Evolutionary conservation across 2,329 filamentous ascomycete species (phyloP).

Genomic region (Ophiostoma ips): DNA sequence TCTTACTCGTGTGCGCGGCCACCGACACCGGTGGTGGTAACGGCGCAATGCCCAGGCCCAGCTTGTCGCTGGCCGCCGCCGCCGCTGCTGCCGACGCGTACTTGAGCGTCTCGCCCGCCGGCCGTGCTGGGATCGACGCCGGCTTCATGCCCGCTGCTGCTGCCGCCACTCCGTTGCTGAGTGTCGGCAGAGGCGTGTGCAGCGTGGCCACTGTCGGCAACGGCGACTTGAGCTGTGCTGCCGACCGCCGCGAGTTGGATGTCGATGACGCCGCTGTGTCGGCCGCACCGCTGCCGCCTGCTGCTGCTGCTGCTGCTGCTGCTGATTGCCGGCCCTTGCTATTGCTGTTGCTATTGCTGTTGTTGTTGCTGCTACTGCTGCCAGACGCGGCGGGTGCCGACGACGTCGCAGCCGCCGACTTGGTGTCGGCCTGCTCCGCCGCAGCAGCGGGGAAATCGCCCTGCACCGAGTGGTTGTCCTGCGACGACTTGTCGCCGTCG

Average conservation of each 20-base stretch:
- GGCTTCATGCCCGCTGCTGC: slow-evolving; percentile 69
- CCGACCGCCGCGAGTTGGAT: no score
- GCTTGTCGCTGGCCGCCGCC: slow-evolving; percentile 73
- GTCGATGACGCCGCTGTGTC: no score
- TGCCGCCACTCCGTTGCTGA: slow-evolving; percentile 36
- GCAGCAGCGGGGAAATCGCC: slow-evolving; percentile 63
- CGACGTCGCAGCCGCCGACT: slow-evolving; percentile 22
- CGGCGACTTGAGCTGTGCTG: slow-evolving; percentile 83
- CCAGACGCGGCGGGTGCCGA: slow-evolving; percentile 14
- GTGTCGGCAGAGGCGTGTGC: slow-evolving; percentile 55
- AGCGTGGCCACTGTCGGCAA: slow-evolving; percentile 84
- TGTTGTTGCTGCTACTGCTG: slow-evolving; percentile 24
- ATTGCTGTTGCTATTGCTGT: no score
- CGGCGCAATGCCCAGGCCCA: slow-evolving; percentile 84
- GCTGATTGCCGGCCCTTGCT: slow-evolving; percentile 40
- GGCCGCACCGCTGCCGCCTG: slow-evolving; percentile 38
- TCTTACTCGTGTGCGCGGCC: slow-evolving; percentile 32
- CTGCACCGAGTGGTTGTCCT: slow-evolving; percentile 84
- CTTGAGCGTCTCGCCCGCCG: slow-evolving; percentile 81
- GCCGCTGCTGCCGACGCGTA: slow-evolving; percentile 94
- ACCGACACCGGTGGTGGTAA: slow-evolving; percentile 75
- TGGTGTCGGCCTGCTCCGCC: slow-evolving; percentile 42
- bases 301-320: slow-evolving; percentile 37
- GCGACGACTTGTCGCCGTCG: slow-evolving; percentile 85
- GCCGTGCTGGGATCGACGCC: slow-evolving; percentile 68